phyloP scores from a whole-genome alignment of 768 basidiomycete genomes.

The Leucogyrophana mollusca region DNA sequence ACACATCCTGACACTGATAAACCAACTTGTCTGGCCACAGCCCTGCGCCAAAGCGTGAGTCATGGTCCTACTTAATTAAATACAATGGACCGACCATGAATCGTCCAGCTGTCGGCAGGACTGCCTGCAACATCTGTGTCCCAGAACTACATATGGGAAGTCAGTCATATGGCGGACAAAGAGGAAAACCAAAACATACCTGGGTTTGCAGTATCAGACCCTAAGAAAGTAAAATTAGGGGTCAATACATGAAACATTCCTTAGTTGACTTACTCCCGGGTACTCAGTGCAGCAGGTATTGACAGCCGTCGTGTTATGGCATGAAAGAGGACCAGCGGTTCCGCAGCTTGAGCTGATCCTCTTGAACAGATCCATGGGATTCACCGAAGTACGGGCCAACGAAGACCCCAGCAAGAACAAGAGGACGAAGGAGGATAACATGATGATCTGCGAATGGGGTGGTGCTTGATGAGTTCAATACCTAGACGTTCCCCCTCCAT shows the following conservation, averaged over 20 bases:
- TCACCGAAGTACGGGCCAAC: slow-evolving; percentile 12
- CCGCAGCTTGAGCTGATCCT: slow-evolving; percentile 48
- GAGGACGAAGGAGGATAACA: slow-evolving; percentile 9
- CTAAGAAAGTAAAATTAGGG: slow-evolving; percentile 29
- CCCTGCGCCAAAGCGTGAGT: slow-evolving; percentile 33
- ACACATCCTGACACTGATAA: background rate
- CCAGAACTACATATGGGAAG: slow-evolving; percentile 54
- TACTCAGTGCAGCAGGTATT: slow-evolving; percentile 65
- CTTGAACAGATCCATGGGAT: slow-evolving; percentile 25
- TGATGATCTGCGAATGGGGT: background rate
- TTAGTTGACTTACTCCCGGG: slow-evolving; percentile 50
- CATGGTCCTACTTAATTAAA: background rate
- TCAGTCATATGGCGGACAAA: background rate
- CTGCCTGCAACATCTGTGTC: slow-evolving; percentile 64
- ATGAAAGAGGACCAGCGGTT: slow-evolving; percentile 45
- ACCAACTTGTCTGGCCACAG: slow-evolving; percentile 66
- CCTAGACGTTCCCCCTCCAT: background rate
- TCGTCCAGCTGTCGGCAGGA: slow-evolving; percentile 69
- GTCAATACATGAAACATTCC: background rate
- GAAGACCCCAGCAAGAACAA: slow-evolving; percentile 8
- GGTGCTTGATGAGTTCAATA: background rate
- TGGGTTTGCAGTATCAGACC: slow-evolving; percentile 61
- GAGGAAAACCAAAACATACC: slow-evolving; percentile 21
- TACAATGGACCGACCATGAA: slow-evolving; percentile 55
- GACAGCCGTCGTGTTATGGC: slow-evolving; percentile 47